Conservation (phyloP, 208 protist species). For the Trypanosoma rangeli region DNA sequence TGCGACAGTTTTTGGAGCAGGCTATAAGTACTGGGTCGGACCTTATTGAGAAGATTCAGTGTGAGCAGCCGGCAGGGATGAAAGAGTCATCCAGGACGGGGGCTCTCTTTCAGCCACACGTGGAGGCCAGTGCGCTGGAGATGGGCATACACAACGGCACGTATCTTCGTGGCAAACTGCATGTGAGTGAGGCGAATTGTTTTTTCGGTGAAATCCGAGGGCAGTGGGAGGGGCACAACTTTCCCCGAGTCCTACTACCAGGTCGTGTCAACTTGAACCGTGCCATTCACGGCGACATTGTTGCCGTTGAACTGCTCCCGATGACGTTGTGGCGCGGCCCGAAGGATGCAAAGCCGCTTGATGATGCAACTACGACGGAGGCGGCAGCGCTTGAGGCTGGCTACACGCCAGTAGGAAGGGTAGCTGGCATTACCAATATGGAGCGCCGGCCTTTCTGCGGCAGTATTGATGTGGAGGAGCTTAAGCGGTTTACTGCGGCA, state of each 20-base stretch:
- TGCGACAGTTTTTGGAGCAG: slow-evolving; percentile 62
- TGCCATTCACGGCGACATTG: slow-evolving; percentile 63
- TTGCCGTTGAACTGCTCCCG: slow-evolving; percentile 41
- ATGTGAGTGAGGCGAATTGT: slow-evolving; percentile 77
- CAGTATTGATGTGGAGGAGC: slow-evolving; percentile 75
- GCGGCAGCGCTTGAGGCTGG: slow-evolving; percentile 60
- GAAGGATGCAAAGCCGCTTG: slow-evolving; percentile 22
- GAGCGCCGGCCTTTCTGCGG: slow-evolving; percentile 83
- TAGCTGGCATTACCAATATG: slow-evolving; percentile 76
- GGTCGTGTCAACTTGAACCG: slow-evolving; percentile 86
- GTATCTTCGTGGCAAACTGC: slow-evolving; percentile 75
- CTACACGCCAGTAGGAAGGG: slow-evolving; percentile 59
- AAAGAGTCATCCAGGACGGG: slow-evolving; percentile 52
- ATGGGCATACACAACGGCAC: slow-evolving; percentile 58
- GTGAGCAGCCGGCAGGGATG: slow-evolving; percentile 65
- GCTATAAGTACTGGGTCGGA: slow-evolving; percentile 54
- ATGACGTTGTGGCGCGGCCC: slow-evolving; percentile 30
- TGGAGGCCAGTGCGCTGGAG: slow-evolving; percentile 45
- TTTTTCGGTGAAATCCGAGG: slow-evolving; percentile 89
- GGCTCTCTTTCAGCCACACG: slow-evolving; percentile 57
- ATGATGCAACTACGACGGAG: slow-evolving; percentile 35
- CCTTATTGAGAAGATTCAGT: slow-evolving; percentile 84
- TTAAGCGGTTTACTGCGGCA: slow-evolving; percentile 39
- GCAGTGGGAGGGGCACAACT: slow-evolving; percentile 76
- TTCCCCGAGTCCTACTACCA: slow-evolving; percentile 74